A percentile compares a stretch with the other conserved stretches of the same genome.
phyloP scores from a whole-genome alignment of 129 eudicot genomes.

The Rutidosis leptorrhynchoides region DNA sequence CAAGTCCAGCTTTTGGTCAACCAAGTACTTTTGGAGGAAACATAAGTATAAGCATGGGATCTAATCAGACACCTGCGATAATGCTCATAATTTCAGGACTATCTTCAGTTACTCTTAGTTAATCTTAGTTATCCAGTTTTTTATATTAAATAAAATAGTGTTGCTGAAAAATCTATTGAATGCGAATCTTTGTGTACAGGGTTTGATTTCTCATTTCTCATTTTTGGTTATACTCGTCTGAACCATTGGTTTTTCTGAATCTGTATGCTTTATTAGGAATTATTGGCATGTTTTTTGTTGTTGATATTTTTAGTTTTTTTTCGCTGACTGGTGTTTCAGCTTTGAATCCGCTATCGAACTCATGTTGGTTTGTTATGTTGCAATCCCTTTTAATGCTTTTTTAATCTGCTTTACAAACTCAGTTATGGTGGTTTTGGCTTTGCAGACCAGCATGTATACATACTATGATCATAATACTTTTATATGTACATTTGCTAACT shows the following conservation, averaged over 20 bases:
- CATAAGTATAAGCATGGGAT: constrained; percentile 40
- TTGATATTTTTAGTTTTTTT: background rate
- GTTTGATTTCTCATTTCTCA: background rate
- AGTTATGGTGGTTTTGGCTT: too few species aligned
- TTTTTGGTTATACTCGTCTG: background rate
- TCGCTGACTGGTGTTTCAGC: background rate
- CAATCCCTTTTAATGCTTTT: too few species aligned
- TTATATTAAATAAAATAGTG: too few species aligned
- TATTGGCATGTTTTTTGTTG: constrained; percentile 1
- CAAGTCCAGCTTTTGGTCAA: background rate
- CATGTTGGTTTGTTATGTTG: too few species aligned
- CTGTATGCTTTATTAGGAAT: background rate
- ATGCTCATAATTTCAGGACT: background rate
- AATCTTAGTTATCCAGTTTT: background rate
- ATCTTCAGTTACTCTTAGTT: background rate
- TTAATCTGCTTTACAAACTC: too few species aligned
- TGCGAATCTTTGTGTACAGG: background rate
- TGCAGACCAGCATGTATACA: too few species aligned
- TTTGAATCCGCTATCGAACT: too few species aligned
- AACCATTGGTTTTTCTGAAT: background rate
- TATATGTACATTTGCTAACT: too few species aligned
- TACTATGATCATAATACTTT: too few species aligned
- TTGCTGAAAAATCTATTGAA: background rate
- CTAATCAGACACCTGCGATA: constrained; percentile 70
- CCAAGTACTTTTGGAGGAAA: constrained; percentile 54